Evolutionary conservation across 345 rosid genomes (phyloP).

Genomic region (Viola odorata): DNA sequence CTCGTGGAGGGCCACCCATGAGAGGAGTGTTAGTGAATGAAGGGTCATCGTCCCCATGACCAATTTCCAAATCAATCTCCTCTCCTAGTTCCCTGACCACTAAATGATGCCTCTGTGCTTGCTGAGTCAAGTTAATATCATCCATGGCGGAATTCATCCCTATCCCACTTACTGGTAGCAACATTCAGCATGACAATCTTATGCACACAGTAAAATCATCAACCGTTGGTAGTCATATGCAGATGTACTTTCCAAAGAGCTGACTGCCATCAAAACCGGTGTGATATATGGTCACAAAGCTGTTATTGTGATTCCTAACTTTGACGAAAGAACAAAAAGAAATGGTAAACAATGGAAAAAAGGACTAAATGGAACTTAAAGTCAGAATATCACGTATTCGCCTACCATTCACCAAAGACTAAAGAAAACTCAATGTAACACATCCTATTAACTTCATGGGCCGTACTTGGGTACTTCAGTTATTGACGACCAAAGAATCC

Average conservation of each 20-base stretch:
- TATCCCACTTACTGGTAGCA: slow-evolving; percentile 66
- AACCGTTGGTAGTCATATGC: slow-evolving; percentile 18
- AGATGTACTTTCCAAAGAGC: slow-evolving; percentile 2
- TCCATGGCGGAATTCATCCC: slow-evolving; percentile 93
- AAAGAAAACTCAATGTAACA: background rate
- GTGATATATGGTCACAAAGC: too few relatives aligned
- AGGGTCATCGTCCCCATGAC: slow-evolving; percentile 85
- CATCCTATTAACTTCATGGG: too few relatives aligned
- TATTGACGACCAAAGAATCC: too few relatives aligned
- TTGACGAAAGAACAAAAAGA: too few relatives aligned
- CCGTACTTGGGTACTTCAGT: too few relatives aligned
- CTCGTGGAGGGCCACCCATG: slow-evolving; percentile 56
- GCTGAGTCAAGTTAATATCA: slow-evolving; percentile 95
- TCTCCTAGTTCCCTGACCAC: slow-evolving; percentile 91
- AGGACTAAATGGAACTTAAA: background rate
- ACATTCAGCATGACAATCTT: slow-evolving; percentile 88
- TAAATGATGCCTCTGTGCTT: slow-evolving; percentile 90
- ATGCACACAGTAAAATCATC: slow-evolving; percentile 26
- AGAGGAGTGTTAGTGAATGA: slow-evolving; percentile 73
- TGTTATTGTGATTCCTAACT: too few relatives aligned
- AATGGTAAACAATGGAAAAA: too few relatives aligned
- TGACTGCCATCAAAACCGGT: slow-evolving; percentile 1
- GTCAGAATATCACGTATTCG: background rate
- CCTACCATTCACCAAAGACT: background rate
- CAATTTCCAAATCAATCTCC: slow-evolving; percentile 97